phyloP scores from a whole-genome alignment of 1,139 yeast genomes.

The Lodderomyces margitis region DNA sequence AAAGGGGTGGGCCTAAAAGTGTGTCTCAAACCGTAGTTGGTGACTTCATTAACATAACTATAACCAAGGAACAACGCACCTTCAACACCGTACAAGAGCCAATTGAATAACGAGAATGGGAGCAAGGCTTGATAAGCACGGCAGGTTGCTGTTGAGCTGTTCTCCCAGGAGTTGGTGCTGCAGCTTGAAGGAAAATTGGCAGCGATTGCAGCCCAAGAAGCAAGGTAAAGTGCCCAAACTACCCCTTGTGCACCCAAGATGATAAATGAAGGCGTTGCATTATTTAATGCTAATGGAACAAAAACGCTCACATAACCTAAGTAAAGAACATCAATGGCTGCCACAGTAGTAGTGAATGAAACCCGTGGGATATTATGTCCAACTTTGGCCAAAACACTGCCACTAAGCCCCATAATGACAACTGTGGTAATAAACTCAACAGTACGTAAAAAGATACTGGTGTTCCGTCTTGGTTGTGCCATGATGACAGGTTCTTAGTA shows the following conservation, averaged over 20 bases:
- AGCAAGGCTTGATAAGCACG: slow-evolving; percentile 26
- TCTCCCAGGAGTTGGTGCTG: slow-evolving; percentile 4
- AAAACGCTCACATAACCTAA: slow-evolving; percentile 19
- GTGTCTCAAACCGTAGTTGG: slow-evolving; percentile 9
- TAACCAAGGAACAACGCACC: slow-evolving; percentile 21
- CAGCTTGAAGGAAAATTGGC: slow-evolving; percentile 25
- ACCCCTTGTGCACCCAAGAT: slow-evolving; percentile 21
- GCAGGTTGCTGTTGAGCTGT: slow-evolving; percentile 17
- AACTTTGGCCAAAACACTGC: slow-evolving; percentile 20
- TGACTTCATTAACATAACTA: slow-evolving; percentile 22
- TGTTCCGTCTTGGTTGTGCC: slow-evolving; percentile 2
- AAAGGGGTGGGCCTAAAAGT: slow-evolving; percentile 2
- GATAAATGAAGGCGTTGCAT: slow-evolving; percentile 17
- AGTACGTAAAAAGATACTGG: slow-evolving; percentile 11
- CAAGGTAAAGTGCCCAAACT: slow-evolving; percentile 24
- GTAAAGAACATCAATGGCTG: slow-evolving; percentile 24
- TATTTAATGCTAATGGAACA: slow-evolving; percentile 13
- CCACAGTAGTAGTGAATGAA: slow-evolving; percentile 21
- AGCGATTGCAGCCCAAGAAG: slow-evolving; percentile 24
- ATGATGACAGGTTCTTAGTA: no score
- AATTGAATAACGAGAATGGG: slow-evolving; percentile 28
- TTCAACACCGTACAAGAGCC: slow-evolving; percentile 26
- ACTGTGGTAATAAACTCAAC: slow-evolving; percentile 24
- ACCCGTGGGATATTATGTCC: slow-evolving; percentile 16
- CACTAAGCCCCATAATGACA: slow-evolving; percentile 23